These are phyloP conservation scores for Cicer pinnatifidum DNA, from an alignment of 306 rosid genomes.

Conservation along the genomic window DNA sequence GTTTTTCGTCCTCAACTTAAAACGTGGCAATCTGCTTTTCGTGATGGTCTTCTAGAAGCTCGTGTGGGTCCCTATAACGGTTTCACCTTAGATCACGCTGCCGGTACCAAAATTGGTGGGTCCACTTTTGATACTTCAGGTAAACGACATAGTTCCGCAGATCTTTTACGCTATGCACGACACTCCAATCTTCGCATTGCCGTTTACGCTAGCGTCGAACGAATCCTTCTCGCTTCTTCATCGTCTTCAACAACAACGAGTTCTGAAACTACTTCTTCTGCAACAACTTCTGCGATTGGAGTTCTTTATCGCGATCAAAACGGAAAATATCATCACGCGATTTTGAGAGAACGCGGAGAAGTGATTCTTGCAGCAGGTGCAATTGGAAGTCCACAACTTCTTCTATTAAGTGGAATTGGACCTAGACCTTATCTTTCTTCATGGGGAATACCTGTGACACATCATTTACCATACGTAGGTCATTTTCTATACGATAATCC, in stretches of 20 bases:
- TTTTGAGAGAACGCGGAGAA: slow-evolving; percentile 66
- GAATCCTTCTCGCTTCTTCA: slow-evolving; percentile 60
- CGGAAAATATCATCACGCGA: slow-evolving; percentile 66
- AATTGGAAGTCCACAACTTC: slow-evolving; percentile 89
- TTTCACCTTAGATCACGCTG: slow-evolving; percentile 64
- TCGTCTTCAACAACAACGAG: no score
- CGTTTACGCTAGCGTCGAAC: slow-evolving; percentile 70
- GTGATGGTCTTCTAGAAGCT: slow-evolving; percentile 76
- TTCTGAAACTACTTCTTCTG: slow-evolving; percentile 23
- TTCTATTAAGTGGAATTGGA: slow-evolving; percentile 83
- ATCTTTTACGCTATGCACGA: slow-evolving; percentile 60
- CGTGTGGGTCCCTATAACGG: slow-evolving; percentile 86
- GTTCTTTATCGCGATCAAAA: slow-evolving; percentile 65
- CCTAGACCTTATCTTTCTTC: slow-evolving; percentile 74
- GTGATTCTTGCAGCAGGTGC: slow-evolving; percentile 81
- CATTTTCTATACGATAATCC: slow-evolving; percentile 85
- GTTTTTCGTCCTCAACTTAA: slow-evolving; percentile 68
- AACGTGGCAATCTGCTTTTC: slow-evolving; percentile 81
- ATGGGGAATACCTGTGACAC: slow-evolving; percentile 76
- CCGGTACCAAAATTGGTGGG: slow-evolving; percentile 87
- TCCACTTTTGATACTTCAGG: slow-evolving; percentile 77
- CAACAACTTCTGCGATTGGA: slow-evolving; percentile 53
- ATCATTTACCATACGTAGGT: slow-evolving; percentile 77
- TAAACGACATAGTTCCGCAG: slow-evolving; percentile 73
- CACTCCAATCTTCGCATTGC: slow-evolving; percentile 58